phyloP scores from a whole-genome alignment of 768 basidiomycete genomes.

The Royoungia palumana region DNA sequence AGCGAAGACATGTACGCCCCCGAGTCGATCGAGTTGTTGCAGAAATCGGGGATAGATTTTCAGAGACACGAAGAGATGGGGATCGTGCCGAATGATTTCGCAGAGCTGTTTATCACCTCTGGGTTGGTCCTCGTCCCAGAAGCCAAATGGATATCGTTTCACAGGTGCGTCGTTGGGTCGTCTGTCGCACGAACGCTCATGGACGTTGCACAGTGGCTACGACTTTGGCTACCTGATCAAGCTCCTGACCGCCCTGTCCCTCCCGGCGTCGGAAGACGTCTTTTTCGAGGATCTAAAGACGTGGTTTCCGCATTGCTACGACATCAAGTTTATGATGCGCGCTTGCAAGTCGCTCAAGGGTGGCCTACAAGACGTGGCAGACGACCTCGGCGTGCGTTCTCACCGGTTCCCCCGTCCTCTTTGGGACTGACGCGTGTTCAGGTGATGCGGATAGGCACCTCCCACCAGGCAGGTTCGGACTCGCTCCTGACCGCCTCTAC shows the following conservation, averaged over 20 bases:
- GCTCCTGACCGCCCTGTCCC: slow-evolving; percentile 77
- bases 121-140: slow-evolving; percentile 87
- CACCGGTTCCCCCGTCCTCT: not conserved
- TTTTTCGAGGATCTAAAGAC: slow-evolving; percentile 85
- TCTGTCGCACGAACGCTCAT: not conserved
- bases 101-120: slow-evolving; percentile 94
- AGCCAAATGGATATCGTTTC: slow-evolving; percentile 96
- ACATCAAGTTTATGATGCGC: slow-evolving; percentile 96
- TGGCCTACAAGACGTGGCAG: slow-evolving; percentile 93
- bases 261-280: slow-evolving; percentile 84
- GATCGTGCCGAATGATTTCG: slow-evolving; percentile 90
- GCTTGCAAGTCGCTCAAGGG: slow-evolving; percentile 77
- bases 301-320: slow-evolving; percentile 97
- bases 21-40: slow-evolving; percentile 92
- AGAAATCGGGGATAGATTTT: slow-evolving; percentile 95
- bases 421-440: slow-evolving; percentile 26
- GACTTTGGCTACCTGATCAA: slow-evolving; percentile 99
- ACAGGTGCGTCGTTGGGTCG: slow-evolving; percentile 62
- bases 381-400: slow-evolving; percentile 84
- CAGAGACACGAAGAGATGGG: slow-evolving; percentile 90
- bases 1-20: slow-evolving; percentile 99
- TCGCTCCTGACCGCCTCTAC: slow-evolving; percentile 89
- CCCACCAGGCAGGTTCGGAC: slow-evolving; percentile 98
- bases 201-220: slow-evolving; percentile 71
- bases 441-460: slow-evolving; percentile 86